Conservation (phyloP, 1,139 yeast species). For the Zygosaccharomyces pseudobailii region DNA sequence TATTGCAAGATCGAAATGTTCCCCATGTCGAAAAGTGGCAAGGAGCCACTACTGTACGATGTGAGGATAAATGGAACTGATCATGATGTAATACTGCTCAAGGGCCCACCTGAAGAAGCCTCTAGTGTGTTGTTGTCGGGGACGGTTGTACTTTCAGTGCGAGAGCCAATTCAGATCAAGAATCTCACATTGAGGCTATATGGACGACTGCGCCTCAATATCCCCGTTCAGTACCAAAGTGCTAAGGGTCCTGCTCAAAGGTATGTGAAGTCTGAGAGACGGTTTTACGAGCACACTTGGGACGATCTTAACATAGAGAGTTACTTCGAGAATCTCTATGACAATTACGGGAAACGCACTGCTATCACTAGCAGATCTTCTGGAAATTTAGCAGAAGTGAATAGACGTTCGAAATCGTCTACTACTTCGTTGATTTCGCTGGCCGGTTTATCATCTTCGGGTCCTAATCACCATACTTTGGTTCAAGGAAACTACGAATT, state of each 20-base stretch:
- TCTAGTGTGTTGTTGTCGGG: constrained; percentile 74
- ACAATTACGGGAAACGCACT: constrained; percentile 22
- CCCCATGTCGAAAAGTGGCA: constrained; percentile 10
- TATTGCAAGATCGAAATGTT: constrained; percentile 8
- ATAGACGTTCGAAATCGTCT: constrained; percentile 29
- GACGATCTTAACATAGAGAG: constrained; percentile 49
- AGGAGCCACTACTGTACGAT: constrained; percentile 28
- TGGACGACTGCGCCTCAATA: constrained; percentile 57
- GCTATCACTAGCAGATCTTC: constrained; percentile 23
- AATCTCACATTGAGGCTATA: constrained; percentile 57
- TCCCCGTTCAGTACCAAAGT: constrained; percentile 49
- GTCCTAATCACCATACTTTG: constrained; percentile 37
- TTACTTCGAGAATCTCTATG: constrained; percentile 33
- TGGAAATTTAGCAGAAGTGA: constrained; percentile 16
- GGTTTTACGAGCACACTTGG: constrained; percentile 74
- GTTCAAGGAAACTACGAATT: constrained; percentile 82
- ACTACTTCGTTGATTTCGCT: constrained; percentile 31
- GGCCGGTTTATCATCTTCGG: constrained; percentile 19
- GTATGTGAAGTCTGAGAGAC: constrained; percentile 56
- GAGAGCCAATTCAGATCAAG: constrained; percentile 70
- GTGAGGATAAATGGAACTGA: constrained; percentile 50
- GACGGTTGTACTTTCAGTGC: constrained; percentile 66
- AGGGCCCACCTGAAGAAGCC: constrained; percentile 76
- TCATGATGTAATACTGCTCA: constrained; percentile 73
- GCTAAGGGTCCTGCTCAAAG: constrained; percentile 45